phyloP scores from a whole-genome alignment of 2,329 filamentous ascomycete genomes.

The Aspergillus intermedius region DNA sequence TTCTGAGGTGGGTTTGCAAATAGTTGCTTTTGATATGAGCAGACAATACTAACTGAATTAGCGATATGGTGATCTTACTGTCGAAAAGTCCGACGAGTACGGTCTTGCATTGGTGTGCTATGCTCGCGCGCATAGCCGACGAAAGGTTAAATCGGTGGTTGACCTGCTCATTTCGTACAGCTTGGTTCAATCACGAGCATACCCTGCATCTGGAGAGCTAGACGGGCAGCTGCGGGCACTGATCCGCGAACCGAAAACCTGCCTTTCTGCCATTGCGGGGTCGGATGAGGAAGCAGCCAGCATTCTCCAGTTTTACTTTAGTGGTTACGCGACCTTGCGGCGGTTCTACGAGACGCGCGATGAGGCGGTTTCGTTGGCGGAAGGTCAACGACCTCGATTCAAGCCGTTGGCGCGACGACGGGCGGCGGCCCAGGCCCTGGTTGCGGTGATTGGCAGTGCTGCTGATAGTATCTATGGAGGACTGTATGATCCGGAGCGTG shows the following conservation, averaged over 20 bases:
- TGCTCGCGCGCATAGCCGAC: conserved; percentile 69
- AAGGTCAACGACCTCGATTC: conserved; percentile 38
- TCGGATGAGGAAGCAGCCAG: conserved; percentile 75
- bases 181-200: conserved; percentile 75
- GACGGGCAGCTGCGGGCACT: conserved; percentile 66
- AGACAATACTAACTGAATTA: conserved; percentile 33
- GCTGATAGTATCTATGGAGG: conserved; percentile 88
- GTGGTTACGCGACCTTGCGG: conserved; percentile 84
- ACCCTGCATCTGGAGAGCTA: conserved; percentile 63
- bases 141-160: conserved; percentile 77
- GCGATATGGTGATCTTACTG: conserved; percentile 76
- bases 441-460: conserved; percentile 78
- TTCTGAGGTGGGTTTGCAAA: conserved; percentile 61
- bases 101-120: conserved; percentile 88
- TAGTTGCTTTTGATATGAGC: neutral
- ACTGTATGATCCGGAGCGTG: conserved; percentile 71
- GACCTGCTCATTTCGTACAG: conserved; percentile 83
- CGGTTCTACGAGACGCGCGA: conserved; percentile 89
- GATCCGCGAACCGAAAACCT: conserved; percentile 63
- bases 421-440: conserved; percentile 65
- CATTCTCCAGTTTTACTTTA: conserved; percentile 76
- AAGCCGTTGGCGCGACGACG: conserved; percentile 57
- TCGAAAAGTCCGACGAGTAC: conserved; percentile 66
- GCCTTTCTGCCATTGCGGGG: conserved; percentile 64
- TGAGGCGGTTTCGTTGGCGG: conserved; percentile 42